Conservation (phyloP, 768 basidiomycete genomes). For the Agrocybe praecox region DNA sequence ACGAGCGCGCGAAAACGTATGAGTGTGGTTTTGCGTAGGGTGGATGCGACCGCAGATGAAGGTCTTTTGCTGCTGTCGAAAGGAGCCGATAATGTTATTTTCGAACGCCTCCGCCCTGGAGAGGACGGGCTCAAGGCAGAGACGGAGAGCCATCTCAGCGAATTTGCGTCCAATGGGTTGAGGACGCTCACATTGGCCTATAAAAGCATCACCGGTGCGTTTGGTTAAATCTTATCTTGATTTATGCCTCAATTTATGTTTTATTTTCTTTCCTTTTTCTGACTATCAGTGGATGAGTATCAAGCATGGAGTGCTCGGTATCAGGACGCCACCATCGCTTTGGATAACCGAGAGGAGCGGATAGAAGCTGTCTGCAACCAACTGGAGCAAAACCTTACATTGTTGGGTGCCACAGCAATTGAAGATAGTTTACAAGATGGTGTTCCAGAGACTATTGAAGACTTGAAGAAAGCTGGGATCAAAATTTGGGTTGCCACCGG, state of each 20-base stretch:
- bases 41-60: constrained; percentile 55
- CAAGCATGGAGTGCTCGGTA: constrained; percentile 77
- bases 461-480: constrained; percentile 93
- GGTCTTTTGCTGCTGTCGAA: constrained; percentile 75
- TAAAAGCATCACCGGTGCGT: constrained; percentile 72
- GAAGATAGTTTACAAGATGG: constrained; percentile 97
- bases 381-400: constrained; percentile 74
- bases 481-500: constrained; percentile 99
- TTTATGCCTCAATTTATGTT: not conserved
- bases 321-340: constrained; percentile 72
- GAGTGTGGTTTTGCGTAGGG: constrained; percentile 85
- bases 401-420: constrained; percentile 95
- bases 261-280: not conserved
- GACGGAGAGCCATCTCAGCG: constrained; percentile 82
- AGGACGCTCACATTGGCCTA: constrained; percentile 93
- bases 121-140: constrained; percentile 63
- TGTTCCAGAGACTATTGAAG: constrained; percentile 93
- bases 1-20: constrained; percentile 92
- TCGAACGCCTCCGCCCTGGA: constrained; percentile 78
- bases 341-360: constrained; percentile 77
- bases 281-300: constrained; percentile 67
- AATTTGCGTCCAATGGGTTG: constrained; percentile 85
- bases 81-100: constrained; percentile 96
- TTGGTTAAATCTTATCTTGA: not conserved
- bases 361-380: constrained; percentile 79